Percentiles rank a stretch among this genome's conserved stretches.
Conservation (phyloP, 2,329 filamentous ascomycete species). For the Calonectria hawksworthii region DNA sequence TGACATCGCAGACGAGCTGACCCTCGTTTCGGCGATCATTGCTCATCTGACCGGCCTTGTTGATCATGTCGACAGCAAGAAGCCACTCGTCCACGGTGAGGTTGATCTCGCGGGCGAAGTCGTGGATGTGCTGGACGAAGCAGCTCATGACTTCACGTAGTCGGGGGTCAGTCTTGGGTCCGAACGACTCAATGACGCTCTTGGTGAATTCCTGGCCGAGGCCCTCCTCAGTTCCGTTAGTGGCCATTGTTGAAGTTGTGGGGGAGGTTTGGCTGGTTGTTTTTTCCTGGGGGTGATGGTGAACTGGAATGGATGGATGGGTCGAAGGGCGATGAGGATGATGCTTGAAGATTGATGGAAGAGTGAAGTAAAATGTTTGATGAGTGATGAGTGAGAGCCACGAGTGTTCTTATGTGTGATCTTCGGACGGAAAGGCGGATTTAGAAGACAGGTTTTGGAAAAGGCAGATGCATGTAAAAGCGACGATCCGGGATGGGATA, state of each 20-base stretch:
- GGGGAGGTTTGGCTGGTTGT: not conserved
- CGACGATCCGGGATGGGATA: conserved; percentile 17
- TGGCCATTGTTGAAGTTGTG: conserved; percentile 48
- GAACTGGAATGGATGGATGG: not conserved
- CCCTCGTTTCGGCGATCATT: conserved; percentile 79
- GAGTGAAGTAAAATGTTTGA: not conserved
- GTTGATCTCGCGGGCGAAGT: conserved; percentile 84
- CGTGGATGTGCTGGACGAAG: conserved; percentile 82
- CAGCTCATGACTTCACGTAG: conserved; percentile 76
- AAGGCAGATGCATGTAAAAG: not conserved
- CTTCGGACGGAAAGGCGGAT: conserved; percentile 15
- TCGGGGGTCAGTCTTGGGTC: conserved; percentile 77
- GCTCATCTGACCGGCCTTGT: conserved; percentile 77
- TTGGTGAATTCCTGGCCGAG: conserved; percentile 74
- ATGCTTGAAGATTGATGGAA: not conserved
- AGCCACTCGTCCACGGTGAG: conserved; percentile 87
- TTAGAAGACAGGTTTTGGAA: conserved; percentile 13
- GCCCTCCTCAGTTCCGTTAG: conserved; percentile 48
- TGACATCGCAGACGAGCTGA: conserved; percentile 79
- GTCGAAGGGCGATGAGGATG: not conserved
- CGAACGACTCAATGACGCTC: conserved; percentile 80
- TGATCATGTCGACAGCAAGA: conserved; percentile 72
- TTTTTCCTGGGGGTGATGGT: not conserved
- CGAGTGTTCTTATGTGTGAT: conserved; percentile 20
- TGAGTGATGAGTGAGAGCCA: conserved; percentile 1